These are phyloP conservation scores for Melastoma malabathricum DNA, from an alignment of 345 rosid species.

Conservation along the genomic window DNA sequence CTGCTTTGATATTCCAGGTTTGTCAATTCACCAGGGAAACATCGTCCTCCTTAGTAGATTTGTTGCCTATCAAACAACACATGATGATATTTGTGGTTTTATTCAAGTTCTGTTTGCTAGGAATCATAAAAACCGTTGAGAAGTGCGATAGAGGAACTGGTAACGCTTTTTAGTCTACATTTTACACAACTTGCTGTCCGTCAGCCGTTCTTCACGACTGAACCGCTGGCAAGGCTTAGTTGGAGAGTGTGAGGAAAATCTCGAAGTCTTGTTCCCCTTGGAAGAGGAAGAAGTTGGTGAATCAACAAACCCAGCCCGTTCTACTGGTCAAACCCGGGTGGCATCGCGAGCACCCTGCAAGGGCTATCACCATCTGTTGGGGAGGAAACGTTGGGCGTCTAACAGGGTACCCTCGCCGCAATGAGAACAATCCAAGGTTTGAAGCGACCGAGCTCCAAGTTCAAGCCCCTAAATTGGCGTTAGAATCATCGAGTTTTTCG, in stretches of 20 bases:
- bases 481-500: constrained; percentile 54
- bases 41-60: not conserved
- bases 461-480: constrained; percentile 62
- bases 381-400: constrained; percentile 50
- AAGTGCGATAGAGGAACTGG: constrained; percentile 89
- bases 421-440: constrained; percentile 82
- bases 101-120: constrained; percentile 17
- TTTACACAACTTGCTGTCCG: constrained; percentile 67
- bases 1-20: constrained; percentile 88
- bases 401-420: constrained; percentile 88
- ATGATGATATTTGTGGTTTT: not conserved
- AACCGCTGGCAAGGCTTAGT: constrained; percentile 78
- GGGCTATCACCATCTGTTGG: constrained; percentile 42
- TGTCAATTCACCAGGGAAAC: not conserved
- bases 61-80: not conserved
- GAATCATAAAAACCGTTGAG: constrained; percentile 77
- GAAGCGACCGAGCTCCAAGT: constrained; percentile 82
- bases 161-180: constrained; percentile 55
- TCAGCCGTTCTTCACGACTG: constrained; percentile 79
- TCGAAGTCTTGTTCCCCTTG: constrained; percentile 75
- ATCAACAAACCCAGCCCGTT: constrained; percentile 14
- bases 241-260: constrained; percentile 74
- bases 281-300: constrained; percentile 87
- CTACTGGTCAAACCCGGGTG: constrained; percentile 10
- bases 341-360: constrained; percentile 15